Conservation (phyloP, 108 stramenopile species). For the Cylindrotheca closterium region DNA sequence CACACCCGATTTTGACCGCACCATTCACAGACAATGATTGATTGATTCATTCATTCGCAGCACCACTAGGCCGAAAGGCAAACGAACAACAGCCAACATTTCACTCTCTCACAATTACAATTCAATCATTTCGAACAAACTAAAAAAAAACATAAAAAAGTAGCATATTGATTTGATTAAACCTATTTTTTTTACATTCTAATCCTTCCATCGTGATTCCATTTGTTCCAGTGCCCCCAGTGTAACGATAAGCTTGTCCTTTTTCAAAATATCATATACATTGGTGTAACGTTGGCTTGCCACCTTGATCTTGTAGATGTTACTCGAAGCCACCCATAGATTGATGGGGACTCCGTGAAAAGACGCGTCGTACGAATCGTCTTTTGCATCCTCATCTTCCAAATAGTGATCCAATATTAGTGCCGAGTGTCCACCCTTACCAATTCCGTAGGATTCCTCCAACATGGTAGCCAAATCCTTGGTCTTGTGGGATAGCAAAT, state of each 20-base stretch:
- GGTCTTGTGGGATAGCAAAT: constrained; percentile 69
- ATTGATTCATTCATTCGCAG: too few relatives aligned
- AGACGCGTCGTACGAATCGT: constrained; percentile 14
- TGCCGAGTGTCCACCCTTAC: constrained; percentile 47
- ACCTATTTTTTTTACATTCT: neutral
- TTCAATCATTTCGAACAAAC: too few relatives aligned
- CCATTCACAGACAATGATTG: too few relatives aligned
- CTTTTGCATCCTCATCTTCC: constrained; percentile 31
- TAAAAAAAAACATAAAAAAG: too few relatives aligned
- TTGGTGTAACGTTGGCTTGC: constrained; percentile 53
- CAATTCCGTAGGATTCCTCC: constrained; percentile 39
- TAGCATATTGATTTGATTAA: too few relatives aligned
- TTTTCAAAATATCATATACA: constrained; percentile 80
- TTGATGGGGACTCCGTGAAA: constrained; percentile 70
- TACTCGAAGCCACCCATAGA: constrained; percentile 66
- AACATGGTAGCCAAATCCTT: constrained; percentile 50
- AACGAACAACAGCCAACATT: too few relatives aligned
- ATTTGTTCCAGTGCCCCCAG: constrained; percentile 61
- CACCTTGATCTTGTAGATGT: constrained; percentile 65
- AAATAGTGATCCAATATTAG: constrained; percentile 65
- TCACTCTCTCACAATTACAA: too few relatives aligned
- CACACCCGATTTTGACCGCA: too few relatives aligned
- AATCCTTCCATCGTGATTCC: constrained; percentile 51
- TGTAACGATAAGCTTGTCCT: constrained; percentile 69
- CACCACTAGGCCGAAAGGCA: too few relatives aligned